Base-by-base conservation (phyloP, 2,329 filamentous ascomycete species). In the Lasiodiplodia hormozganensis region DNA sequence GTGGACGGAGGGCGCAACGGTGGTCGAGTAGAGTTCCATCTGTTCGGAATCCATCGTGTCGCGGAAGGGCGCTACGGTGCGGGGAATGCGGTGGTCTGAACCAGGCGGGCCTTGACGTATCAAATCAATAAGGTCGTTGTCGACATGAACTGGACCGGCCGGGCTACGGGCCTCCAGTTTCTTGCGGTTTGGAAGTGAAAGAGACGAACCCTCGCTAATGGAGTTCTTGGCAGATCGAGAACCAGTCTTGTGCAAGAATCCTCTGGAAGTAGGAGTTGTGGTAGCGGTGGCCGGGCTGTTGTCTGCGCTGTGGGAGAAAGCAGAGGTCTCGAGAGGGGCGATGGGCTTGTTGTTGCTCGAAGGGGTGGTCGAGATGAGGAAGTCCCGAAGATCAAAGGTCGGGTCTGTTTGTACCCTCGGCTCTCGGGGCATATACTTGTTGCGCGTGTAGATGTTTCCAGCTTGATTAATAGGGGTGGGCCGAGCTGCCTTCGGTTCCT, bases 71-170 rank as follows among this genome's bases (percentile, higher is more conserved):
- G 94, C 93, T 14, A 96, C 90, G n/a, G 87, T 88, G 21, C 92
- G 89, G 52, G 93, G 91, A 70, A 96, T 96, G 28, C 92, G 89
- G 69, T 89, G 92, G 70, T 87, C 87, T 31, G 85, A 85, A 77
- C 82, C 86, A 0, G 92, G 90, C 3, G 94, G 94, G 0, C 94
- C 95, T 76, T 93, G 90, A 56, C 94, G 90, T 72, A 99, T 96
- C 78, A 99, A 98, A 77, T 98, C 94, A 72, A 97, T 97, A 69
- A 99, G 83, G 70, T 97, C 96, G 14, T 92, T 92, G 68, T 90
- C 96, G 71, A 90, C 90, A 62, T 88, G 88, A 64, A 82, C 83
- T 62, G 89, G 85, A 18, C 89, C 85, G 52, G 86, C 84, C 47
- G 92, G 88, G 70, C 93, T 90, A 60, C 93, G 91, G 69, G 95